Evolutionary conservation across 441 rosid species (phyloP), one percentile per base, ranked within the genome.

Genomic region (Syzygium syzygioides): DNA sequence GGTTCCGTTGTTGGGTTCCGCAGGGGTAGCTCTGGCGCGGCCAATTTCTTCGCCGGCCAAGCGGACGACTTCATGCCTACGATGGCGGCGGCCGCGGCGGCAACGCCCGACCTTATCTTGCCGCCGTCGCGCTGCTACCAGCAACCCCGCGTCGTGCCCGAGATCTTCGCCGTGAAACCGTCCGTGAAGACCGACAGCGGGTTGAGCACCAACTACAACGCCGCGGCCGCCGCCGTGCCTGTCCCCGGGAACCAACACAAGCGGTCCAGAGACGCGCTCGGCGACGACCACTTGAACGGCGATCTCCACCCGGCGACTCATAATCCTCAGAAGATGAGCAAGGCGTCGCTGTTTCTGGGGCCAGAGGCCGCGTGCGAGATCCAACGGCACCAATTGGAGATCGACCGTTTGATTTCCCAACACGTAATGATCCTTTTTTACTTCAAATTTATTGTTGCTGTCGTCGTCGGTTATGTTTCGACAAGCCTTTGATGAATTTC

Each of bases 351-450:
- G 12, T 87, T 93, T 59, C 59, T 94, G 54, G 95, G 90, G 79
- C 85, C 89, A 54, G 93, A 93, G n/a, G 10, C 91, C 87, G 54
- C 89, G 57, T 86, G 87, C 54, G 94, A 93, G 90, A 90, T 95
- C 89, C 94, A 95, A 18, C 92, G 92, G 34, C 91, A 93, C 56
- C 95, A 94, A 79, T 76, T 86, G 6, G 96, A 95, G 62, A 88
- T 93, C 56, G 94, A 94, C 89, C 90, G 88, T 55, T 87, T 90
- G 90, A 68, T 94, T 86, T 89, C 93, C 20, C 89, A 92, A 48
- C 95, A 94, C 59, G 96, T 94, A 92, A 86, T 9, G 37, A 41
- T 76, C 56, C 32, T 14, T 32, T 25, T 15, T 55, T 50, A 13
- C 34, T 11, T 37, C 25, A 20, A 76, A 41, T 37, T 76, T 37